Evolutionary conservation across 768 basidiomycete genomes (phyloP), one percentile per base, ranked within the genome.

Genomic region (Cytidiella melzeri): DNA sequence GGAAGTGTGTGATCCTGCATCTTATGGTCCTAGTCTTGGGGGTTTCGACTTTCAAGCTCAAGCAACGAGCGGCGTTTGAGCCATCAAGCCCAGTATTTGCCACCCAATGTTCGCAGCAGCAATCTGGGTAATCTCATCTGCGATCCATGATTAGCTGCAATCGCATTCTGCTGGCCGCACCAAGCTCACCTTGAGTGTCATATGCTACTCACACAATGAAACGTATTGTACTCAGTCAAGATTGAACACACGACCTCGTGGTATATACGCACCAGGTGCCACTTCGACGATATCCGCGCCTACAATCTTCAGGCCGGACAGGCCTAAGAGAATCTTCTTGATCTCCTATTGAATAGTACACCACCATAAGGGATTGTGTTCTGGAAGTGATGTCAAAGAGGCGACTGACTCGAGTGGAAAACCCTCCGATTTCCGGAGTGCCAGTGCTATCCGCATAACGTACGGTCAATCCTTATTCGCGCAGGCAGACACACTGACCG

Each of bases 281-380:
- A 66, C 64, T 28, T 56, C 55, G 18, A 56, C 62, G 27, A 64
- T 60, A 52, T 69, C 67, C 5, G 64, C 67, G 28, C 67, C 68
- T 23, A 69, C 65, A 43, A 68, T 62, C 56, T 68, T 68, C 43
- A 69, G 63, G 41, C 62, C 67, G 1, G 60, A 50, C 5, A 68
- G 55, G 12, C 66, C 66, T 39, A 65, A 61, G 11, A 69, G 58
- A 48, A 69, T 69, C 51, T 66, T 64, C 58, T 66, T 66, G 47
- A 69, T 61, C 45, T 68, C 64, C 59, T 58, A 41, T 7, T 40
- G 6, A 6, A 36, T n/a, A 18, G 34, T 15, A 24, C 30, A 25
- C 15, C 23, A n/a, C n/a, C 10, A 36, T 4, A 5, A 15, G 4
- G 11, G 46, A 10, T 25, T 39, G 37, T 10, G 11, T 6, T 38